These are phyloP conservation scores for Zancudomyces culisetae DNA, from an alignment of 371 early-diverging fungal genomes.

Conservation along the genomic window DNA sequence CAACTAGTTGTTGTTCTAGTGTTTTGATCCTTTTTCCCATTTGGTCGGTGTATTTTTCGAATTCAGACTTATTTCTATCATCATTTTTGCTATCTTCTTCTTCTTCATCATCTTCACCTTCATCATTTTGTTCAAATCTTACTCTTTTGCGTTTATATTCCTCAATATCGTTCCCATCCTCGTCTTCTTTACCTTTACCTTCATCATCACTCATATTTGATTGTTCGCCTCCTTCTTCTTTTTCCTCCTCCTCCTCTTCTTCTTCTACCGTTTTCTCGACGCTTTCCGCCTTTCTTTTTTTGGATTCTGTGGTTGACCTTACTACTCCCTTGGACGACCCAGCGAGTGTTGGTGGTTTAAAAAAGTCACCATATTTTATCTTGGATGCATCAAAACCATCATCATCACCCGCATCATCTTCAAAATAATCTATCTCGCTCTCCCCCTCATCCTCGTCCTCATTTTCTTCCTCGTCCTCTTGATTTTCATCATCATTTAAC, in stretches of 20 bases:
- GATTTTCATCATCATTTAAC: constrained; percentile 16
- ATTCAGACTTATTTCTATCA: constrained; percentile 33
- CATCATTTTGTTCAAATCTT: constrained; percentile 9
- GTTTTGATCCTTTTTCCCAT: constrained; percentile 47
- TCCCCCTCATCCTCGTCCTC: constrained; percentile 24
- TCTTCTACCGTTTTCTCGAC: constrained; percentile 10
- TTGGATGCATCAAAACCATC: constrained; percentile 15
- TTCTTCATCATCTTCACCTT: constrained; percentile 15
- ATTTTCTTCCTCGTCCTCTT: constrained; percentile 9
- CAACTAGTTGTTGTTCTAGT: constrained; percentile 71
- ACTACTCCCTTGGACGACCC: constrained; percentile 12
- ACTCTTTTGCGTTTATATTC: neutral
- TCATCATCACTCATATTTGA: constrained; percentile 8
- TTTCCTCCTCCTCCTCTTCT: neutral
- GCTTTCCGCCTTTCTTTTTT: constrained; percentile 11
- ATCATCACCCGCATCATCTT: constrained; percentile 29
- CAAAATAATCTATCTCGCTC: constrained; percentile 29
- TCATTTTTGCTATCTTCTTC: constrained; percentile 7
- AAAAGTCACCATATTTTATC: constrained; percentile 25
- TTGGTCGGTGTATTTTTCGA: constrained; percentile 51
- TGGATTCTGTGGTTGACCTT: constrained; percentile 7
- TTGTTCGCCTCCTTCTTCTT: neutral
- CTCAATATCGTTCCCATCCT: constrained; percentile 3
- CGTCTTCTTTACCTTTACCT: constrained; percentile 13
- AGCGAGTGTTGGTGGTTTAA: constrained; percentile 12